Evolutionary conservation across 2,329 filamentous ascomycete genomes (phyloP).

Genomic region (Venturiaceae sp.): DNA sequence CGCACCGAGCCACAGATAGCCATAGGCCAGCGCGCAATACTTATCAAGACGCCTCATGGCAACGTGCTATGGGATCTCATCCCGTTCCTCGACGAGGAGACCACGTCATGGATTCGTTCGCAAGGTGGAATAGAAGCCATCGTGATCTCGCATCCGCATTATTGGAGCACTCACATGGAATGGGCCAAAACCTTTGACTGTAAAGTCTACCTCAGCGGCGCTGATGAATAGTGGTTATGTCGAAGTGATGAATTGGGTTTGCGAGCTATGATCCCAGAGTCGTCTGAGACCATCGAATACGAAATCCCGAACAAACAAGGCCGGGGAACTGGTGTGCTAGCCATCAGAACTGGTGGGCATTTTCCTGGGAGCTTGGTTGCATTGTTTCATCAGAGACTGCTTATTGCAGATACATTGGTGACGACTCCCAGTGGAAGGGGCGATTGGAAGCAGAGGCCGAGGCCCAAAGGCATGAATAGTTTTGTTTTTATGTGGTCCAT

Average conservation of each 20-base stretch:
- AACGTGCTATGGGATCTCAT: slow-evolving; percentile 78
- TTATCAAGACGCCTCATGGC: slow-evolving; percentile 54
- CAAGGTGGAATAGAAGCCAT: slow-evolving; percentile 63
- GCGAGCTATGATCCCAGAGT: slow-evolving; percentile 35
- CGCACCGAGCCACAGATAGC: slow-evolving; percentile 44
- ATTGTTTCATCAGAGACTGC: slow-evolving; percentile 50
- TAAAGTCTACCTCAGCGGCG: slow-evolving; percentile 56
- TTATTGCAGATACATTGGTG: slow-evolving; percentile 69
- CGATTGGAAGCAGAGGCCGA: slow-evolving; percentile 15
- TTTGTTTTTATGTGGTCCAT: slow-evolving; percentile 69
- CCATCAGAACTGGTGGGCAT: slow-evolving; percentile 66
- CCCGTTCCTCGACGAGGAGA: slow-evolving; percentile 56
- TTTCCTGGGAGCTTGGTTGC: slow-evolving; percentile 66
- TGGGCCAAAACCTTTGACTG: slow-evolving; percentile 64
- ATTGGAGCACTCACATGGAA: slow-evolving; percentile 64
- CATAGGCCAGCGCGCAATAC: slow-evolving; percentile 65
- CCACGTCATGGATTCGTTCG: slow-evolving; percentile 43
- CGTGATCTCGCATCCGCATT: slow-evolving; percentile 71
- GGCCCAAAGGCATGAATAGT: slow-evolving; percentile 31
- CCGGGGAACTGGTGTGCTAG: slow-evolving; percentile 46
- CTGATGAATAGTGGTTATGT: slow-evolving; percentile 57
- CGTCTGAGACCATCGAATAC: slow-evolving; percentile 20
- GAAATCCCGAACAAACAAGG: no score
- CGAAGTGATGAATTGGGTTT: no score
- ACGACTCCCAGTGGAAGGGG: no score